Evolutionary conservation across 345 rosid species (phyloP).

Genomic region (Eucalyptus albens): DNA sequence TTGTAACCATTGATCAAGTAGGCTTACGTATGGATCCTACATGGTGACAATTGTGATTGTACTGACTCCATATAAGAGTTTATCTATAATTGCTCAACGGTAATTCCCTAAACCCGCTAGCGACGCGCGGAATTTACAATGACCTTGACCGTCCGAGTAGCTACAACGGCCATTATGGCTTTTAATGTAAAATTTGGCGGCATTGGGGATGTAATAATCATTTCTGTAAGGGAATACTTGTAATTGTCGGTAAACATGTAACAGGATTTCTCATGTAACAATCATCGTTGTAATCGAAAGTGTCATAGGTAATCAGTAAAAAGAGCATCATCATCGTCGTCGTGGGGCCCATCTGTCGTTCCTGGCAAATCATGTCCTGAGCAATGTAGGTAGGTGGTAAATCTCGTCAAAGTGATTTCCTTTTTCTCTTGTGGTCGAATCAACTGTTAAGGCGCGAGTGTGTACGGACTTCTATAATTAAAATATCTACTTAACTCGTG

Average conservation of each 20-base stretch:
- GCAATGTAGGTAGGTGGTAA: background rate
- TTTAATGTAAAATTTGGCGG: background rate
- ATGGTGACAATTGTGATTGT: too few relatives aligned
- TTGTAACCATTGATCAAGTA: background rate
- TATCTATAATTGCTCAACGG: background rate
- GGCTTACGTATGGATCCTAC: background rate
- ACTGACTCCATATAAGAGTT: background rate
- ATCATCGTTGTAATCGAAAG: background rate
- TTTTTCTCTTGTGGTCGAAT: background rate
- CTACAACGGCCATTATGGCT: background rate
- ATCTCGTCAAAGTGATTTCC: background rate
- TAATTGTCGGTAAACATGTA: background rate
- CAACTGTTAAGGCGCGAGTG: background rate
- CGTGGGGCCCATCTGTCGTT: background rate
- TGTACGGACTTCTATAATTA: too few relatives aligned
- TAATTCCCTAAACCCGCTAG: background rate
- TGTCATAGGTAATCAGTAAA: background rate
- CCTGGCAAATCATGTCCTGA: background rate
- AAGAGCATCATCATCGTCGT: background rate
- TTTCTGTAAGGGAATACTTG: background rate
- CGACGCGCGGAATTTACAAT: fast-evolving
- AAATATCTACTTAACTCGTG: background rate
- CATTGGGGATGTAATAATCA: background rate
- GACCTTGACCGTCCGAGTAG: background rate
- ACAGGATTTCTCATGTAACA: background rate